Conservation (phyloP, 331 rosid genomes). For the Erythrophleum ivorense region DNA sequence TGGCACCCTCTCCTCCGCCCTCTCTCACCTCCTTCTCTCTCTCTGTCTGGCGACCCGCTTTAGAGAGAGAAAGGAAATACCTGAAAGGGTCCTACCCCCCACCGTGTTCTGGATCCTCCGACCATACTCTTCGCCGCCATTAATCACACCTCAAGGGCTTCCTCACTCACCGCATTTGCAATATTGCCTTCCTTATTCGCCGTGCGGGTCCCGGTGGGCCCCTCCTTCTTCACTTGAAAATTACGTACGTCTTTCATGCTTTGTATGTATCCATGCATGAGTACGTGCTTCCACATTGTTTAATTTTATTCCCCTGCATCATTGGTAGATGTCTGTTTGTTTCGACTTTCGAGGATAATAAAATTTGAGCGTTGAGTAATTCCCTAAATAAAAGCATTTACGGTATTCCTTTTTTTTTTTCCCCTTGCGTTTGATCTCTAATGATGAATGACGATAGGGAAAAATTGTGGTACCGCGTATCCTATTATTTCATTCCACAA, state of each 20-base stretch:
- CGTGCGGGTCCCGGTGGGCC: slow-evolving; percentile 9
- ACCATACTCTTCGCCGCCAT: too few species aligned
- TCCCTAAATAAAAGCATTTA: not conserved
- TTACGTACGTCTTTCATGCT: not conserved
- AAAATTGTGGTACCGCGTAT: not conserved
- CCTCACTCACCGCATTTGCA: not conserved
- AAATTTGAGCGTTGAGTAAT: not conserved
- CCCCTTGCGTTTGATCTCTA: too few species aligned
- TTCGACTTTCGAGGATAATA: not conserved
- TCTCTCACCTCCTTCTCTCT: slow-evolving; percentile 6
- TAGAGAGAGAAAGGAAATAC: slow-evolving; percentile 21
- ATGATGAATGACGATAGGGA: not conserved
- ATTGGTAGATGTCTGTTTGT: not conserved
- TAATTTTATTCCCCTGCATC: not conserved
- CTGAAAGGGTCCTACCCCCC: not conserved
- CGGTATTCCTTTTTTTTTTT: not conserved
- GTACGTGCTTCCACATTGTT: not conserved
- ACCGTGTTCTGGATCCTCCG: not conserved
- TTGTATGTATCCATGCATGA: not conserved
- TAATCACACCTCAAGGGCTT: not conserved
- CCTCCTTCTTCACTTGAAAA: not conserved
- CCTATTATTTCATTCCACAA: not conserved
- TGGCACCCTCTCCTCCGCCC: not conserved
- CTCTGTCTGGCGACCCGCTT: not conserved
- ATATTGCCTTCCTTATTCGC: not conserved